phyloP scores from a whole-genome alignment of 306 rosid genomes.

The Begonia masoniana region DNA sequence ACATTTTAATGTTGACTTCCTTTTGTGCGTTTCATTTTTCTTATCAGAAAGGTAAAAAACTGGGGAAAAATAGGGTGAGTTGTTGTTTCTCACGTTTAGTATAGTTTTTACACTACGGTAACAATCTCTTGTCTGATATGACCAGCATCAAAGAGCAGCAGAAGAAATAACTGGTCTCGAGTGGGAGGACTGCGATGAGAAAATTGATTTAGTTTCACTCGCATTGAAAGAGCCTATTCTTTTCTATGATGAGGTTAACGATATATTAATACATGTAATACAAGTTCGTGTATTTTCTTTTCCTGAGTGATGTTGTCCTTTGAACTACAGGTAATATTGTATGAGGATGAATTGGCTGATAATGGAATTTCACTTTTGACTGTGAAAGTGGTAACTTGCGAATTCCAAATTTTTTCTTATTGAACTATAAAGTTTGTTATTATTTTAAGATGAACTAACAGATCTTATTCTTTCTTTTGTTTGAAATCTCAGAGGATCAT shows the following conservation, averaged over 20 bases:
- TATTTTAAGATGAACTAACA: too few species aligned
- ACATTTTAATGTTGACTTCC: background rate
- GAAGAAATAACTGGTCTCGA: conserved; percentile 27
- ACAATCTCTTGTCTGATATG: background rate
- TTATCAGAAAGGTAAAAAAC: too few species aligned
- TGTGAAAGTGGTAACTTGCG: conserved; percentile 72
- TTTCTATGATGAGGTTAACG: conserved; percentile 81
- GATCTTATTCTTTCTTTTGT: conserved; percentile 20
- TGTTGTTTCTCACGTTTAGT: background rate
- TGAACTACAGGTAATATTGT: conserved; percentile 67
- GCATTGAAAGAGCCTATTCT: conserved; percentile 89
- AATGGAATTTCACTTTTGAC: conserved; percentile 88
- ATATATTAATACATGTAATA: conserved; percentile 1
- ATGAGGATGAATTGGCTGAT: conserved; percentile 95
- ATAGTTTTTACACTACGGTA: conserved; percentile 8
- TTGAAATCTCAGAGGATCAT: conserved; percentile 68
- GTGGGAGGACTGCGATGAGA: conserved; percentile 79
- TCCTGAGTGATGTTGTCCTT: conserved; percentile 19
- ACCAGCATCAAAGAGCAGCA: conserved; percentile 23
- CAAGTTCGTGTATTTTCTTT: conserved; percentile 10
- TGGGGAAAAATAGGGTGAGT: background rate
- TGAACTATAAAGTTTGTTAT: too few species aligned
- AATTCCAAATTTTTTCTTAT: conserved; percentile 10
- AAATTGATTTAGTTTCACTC: conserved; percentile 64
- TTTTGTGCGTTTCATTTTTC: too few species aligned